Evolutionary conservation across 2,329 filamentous ascomycete genomes (phyloP).

Genomic region (Cordyceps tenuipes): DNA sequence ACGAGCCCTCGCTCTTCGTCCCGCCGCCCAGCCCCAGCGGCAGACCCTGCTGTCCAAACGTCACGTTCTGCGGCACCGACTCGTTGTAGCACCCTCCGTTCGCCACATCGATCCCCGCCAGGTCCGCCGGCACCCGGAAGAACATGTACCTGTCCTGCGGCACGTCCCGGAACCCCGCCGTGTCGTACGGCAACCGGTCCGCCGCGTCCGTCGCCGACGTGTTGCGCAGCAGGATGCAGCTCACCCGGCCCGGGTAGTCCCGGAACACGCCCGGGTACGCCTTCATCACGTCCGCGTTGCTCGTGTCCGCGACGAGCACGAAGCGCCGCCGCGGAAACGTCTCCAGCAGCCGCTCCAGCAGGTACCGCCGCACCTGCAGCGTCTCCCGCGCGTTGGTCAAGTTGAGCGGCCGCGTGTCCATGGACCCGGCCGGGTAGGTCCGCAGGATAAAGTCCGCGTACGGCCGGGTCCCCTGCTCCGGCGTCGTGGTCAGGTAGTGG

Average conservation of each 20-base stretch:
- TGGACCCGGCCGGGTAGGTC: constrained; percentile 67
- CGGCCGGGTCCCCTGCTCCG: constrained; percentile 66
- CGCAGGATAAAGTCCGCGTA: constrained; percentile 78
- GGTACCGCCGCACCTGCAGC: constrained; percentile 63
- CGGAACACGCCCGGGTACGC: constrained; percentile 53
- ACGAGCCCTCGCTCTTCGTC: constrained; percentile 14
- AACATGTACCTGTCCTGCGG: constrained; percentile 69
- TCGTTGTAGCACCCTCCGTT: constrained; percentile 48
- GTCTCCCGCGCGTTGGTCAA: constrained; percentile 2
- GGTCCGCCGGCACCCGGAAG: constrained; percentile 63
- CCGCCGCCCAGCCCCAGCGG: constrained; percentile 37
- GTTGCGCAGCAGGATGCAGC: constrained; percentile 71
- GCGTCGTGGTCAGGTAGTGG: constrained; percentile 74
- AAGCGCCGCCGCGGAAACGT: constrained; percentile 71
- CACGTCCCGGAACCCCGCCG: constrained; percentile 29
- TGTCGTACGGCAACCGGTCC: constrained; percentile 52
- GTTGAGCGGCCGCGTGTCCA: constrained; percentile 71
- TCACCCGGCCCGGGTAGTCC: constrained; percentile 61
- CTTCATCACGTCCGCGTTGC: constrained; percentile 68
- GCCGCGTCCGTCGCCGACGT: constrained; percentile 58
- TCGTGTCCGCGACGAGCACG: constrained; percentile 67
- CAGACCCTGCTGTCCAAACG: constrained; percentile 56
- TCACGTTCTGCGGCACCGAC: constrained; percentile 60
- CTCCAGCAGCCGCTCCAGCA: constrained; percentile 64
- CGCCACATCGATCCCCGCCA: constrained; percentile 56